Percentiles rank a stretch among this genome's conserved stretches.
Conservation (phyloP, 176 grass and related monocot species). For the Musa acuminata region DNA sequence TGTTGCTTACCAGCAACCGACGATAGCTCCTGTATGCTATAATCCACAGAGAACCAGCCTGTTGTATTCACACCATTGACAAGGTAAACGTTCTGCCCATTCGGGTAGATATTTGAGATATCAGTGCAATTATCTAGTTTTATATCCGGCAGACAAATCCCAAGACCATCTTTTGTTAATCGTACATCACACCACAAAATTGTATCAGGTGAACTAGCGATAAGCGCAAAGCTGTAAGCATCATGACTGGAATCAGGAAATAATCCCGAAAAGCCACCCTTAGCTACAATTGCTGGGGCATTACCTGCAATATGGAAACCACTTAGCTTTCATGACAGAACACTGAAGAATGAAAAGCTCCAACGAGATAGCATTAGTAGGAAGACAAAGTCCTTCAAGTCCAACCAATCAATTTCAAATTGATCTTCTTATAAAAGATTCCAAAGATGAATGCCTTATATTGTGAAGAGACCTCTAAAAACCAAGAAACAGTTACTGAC, state of each 20-base stretch:
- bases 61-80: constrained; percentile 25
- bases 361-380: neutral
- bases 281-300: constrained; percentile 38
- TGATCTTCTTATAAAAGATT: neutral
- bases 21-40: constrained; percentile 21
- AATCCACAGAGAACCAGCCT: constrained; percentile 68
- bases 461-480: neutral
- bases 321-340: neutral
- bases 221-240: constrained; percentile 26
- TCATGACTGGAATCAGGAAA: constrained; percentile 51
- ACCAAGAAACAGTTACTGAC: neutral
- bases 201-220: constrained; percentile 17
- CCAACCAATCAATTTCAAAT: neutral
- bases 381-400: neutral
- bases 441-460: neutral
- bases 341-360: neutral
- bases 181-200: constrained; percentile 57
- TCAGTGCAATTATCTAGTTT: constrained; percentile 50
- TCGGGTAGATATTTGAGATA: constrained; percentile 9
- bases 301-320: constrained; percentile 35
- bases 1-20: constrained; percentile 30
- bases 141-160: constrained; percentile 61
- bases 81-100: constrained; percentile 11
- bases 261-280: constrained; percentile 73
- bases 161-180: constrained; percentile 55